Percentiles rank a stretch among this genome's conserved stretches.
phyloP scores from a whole-genome alignment of 2,329 filamentous ascomycete genomes.

The Phaeosphaeria sp. region DNA sequence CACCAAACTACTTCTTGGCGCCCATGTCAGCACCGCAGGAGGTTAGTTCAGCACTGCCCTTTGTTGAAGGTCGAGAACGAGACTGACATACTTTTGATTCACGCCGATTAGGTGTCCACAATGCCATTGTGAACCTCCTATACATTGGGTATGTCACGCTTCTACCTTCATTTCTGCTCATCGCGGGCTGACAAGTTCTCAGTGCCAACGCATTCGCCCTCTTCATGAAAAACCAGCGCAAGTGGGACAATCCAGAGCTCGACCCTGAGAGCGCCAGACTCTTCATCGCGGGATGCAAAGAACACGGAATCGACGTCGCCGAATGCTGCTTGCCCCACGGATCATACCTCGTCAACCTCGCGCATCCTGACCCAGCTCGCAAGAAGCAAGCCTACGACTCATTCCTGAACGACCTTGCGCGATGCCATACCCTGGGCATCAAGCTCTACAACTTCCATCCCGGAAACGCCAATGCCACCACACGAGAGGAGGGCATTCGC shows the following conservation, averaged over 20 bases:
- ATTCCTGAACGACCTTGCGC: conserved; percentile 86
- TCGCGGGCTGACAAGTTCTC: conserved; percentile 30
- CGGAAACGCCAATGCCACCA: conserved; percentile 74
- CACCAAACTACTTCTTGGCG: conserved; percentile 85
- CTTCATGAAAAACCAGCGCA: conserved; percentile 95
- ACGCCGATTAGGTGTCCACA: conserved; percentile 75
- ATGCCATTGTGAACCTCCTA: conserved; percentile 77
- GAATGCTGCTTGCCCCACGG: conserved; percentile 89
- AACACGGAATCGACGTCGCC: conserved; percentile 73
- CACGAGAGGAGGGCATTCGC: conserved; percentile 72
- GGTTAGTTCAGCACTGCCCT: conserved; percentile 60
- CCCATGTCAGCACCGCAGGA: conserved; percentile 89
- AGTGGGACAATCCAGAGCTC: conserved; percentile 87
- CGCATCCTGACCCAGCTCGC: conserved; percentile 79
- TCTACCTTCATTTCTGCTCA: not conserved
- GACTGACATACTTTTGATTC: conserved; percentile 25
- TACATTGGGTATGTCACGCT: conserved; percentile 68
- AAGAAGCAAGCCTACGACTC: conserved; percentile 83
- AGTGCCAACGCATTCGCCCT: conserved; percentile 91
- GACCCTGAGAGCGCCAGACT: conserved; percentile 69
- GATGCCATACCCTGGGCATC: conserved; percentile 87
- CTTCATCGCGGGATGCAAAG: conserved; percentile 73
- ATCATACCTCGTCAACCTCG: conserved; percentile 95
- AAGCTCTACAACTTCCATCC: conserved; percentile 98
- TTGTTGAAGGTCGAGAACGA: conserved; percentile 2